These are phyloP conservation scores for Xerophyta viscosa DNA, from an alignment of 106 monocot species.

Conservation along the genomic window DNA sequence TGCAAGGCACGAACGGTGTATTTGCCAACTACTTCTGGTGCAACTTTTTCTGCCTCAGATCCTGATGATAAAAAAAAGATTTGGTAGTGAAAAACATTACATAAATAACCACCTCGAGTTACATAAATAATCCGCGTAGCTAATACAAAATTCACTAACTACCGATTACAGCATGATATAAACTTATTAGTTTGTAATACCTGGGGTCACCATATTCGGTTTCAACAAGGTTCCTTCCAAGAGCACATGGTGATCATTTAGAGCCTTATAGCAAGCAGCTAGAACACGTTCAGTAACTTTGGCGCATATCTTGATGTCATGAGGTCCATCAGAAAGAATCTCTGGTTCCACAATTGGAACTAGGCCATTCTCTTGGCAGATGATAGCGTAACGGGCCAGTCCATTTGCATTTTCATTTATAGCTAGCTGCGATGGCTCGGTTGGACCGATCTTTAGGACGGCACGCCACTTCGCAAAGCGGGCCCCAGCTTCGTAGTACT, in stretches of 20 bases:
- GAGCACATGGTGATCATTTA: slow-evolving; percentile 41
- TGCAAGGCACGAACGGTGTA: slow-evolving; percentile 21
- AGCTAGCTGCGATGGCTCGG: slow-evolving; percentile 34
- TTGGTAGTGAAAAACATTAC: no score
- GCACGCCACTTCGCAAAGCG: slow-evolving; percentile 57
- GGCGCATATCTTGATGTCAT: slow-evolving; percentile 37
- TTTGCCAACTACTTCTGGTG: slow-evolving; percentile 26
- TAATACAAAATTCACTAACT: no score
- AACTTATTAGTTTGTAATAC: no score
- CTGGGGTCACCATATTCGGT: slow-evolving; percentile 52
- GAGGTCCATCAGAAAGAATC: slow-evolving; percentile 40
- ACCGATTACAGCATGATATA: no score
- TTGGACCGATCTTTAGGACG: slow-evolving; percentile 34
- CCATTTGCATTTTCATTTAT: slow-evolving; percentile 39
- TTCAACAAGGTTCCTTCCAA: slow-evolving; percentile 34
- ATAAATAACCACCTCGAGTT: no score
- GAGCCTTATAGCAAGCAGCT: slow-evolving; percentile 43
- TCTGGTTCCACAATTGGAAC: slow-evolving; percentile 51
- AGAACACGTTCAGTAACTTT: slow-evolving; percentile 36
- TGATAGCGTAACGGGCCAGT: slow-evolving; percentile 38
- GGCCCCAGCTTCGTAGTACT: slow-evolving; percentile 44
- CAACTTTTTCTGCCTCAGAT: slow-evolving; percentile 28
- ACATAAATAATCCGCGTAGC: no score
- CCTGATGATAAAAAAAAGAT: no score
- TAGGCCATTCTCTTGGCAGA: slow-evolving; percentile 48